A percentile compares a stretch with the other conserved stretches of the same genome.
Evolutionary conservation across 345 rosid species (phyloP).

Genomic region (Geranium brycei): DNA sequence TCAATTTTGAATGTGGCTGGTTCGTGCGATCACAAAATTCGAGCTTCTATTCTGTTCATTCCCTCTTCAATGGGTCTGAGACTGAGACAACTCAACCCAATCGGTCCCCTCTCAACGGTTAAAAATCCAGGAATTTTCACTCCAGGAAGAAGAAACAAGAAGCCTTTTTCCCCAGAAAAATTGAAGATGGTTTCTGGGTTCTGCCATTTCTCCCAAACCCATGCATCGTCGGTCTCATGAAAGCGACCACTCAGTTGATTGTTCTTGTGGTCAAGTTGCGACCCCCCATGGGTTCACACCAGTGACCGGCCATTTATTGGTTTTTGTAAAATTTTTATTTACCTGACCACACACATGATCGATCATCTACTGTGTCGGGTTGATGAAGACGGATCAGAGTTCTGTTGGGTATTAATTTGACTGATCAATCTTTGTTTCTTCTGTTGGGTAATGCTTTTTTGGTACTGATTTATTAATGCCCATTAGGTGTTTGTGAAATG

Average conservation of each 20-base stretch:
- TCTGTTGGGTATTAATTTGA: not conserved
- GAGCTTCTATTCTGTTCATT: not conserved
- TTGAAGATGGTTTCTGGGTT: not conserved
- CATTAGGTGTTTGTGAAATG: slow-evolving; percentile 12
- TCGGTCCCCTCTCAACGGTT: not conserved
- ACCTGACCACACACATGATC: not conserved
- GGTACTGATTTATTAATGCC: slow-evolving; percentile 1
- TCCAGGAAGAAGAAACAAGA: not conserved
- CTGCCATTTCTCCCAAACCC: not conserved
- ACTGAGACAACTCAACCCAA: not conserved
- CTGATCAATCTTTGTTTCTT: no score
- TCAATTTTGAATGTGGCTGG: not conserved
- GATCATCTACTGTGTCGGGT: not conserved
- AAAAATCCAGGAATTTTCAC: not conserved
- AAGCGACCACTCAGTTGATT: slow-evolving; percentile 15
- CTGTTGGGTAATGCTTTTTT: not conserved
- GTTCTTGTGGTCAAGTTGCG: slow-evolving; percentile 16
- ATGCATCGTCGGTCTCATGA: slow-evolving; percentile 2
- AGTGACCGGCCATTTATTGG: not conserved
- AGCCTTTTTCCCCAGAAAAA: not conserved
- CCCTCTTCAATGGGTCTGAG: not conserved
- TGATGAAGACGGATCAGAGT: not conserved
- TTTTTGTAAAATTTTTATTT: not conserved
- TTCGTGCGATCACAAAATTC: not conserved
- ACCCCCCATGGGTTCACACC: slow-evolving; percentile 11